Evolutionary conservation across 495 filamentous ascomycete species (phyloP).

Genomic region (Neurospora pannonica): DNA sequence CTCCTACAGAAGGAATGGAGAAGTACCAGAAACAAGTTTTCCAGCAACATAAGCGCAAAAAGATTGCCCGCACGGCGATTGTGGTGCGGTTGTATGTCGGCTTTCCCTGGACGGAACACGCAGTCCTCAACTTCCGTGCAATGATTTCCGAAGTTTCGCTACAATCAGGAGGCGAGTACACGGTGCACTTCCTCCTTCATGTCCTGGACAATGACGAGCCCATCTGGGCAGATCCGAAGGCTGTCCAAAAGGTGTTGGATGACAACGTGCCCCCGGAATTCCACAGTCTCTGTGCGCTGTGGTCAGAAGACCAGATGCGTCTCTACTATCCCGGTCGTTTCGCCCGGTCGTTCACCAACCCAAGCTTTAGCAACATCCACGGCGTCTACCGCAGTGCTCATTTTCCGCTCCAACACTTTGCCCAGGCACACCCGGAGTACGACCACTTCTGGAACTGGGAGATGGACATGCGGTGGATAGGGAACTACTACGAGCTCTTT

Average conservation of each 20-base stretch:
- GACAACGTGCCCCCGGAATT: conserved; percentile 81
- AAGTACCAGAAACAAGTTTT: background rate
- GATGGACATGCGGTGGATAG: conserved; percentile 88
- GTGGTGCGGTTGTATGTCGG: conserved; percentile 64
- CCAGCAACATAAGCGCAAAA: conserved; percentile 19
- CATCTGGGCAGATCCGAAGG: conserved; percentile 51
- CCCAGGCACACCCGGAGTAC: conserved; percentile 82
- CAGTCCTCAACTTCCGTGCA: conserved; percentile 64
- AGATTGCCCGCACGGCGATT: conserved; percentile 54
- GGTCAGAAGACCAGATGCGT: conserved; percentile 89
- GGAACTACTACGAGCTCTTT: conserved; percentile 91
- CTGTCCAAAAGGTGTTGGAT: conserved; percentile 50
- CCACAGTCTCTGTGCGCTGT: conserved; percentile 73
- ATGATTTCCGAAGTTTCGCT: conserved; percentile 69
- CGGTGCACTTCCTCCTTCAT: conserved; percentile 72
- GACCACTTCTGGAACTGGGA: conserved; percentile 98
- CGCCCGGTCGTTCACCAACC: conserved; percentile 55
- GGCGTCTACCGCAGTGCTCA: conserved; percentile 86
- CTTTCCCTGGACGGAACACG: conserved; percentile 58
- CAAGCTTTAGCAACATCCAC: conserved; percentile 56
- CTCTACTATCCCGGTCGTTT: conserved; percentile 71
- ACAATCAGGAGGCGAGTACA: conserved; percentile 67
- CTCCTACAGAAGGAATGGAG: background rate
- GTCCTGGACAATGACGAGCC: conserved; percentile 56
- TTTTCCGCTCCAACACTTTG: conserved; percentile 87